Conservation (phyloP, 75 land plant species). For the Gnetum montanum region DNA sequence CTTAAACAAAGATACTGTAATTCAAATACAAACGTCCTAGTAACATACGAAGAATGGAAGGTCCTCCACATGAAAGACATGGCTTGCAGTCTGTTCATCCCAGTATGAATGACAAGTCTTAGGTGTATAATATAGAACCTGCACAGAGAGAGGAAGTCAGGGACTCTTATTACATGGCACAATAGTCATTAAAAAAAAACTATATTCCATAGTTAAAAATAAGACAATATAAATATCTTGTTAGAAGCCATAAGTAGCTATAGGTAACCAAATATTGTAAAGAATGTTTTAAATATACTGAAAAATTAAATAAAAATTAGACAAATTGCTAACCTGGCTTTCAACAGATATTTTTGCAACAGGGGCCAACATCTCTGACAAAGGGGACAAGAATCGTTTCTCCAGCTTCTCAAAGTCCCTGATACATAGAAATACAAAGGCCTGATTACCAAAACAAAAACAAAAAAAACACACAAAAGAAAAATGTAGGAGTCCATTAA, state of each 20-base stretch:
- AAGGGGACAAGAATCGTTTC: constrained; percentile 48
- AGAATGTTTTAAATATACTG: no score
- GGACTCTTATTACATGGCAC: not conserved
- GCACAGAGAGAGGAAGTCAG: constrained; percentile 9
- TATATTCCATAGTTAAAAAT: not conserved
- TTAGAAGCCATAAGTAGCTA: no score
- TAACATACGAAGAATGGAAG: constrained; percentile 89
- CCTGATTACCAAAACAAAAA: no score
- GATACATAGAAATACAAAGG: not conserved
- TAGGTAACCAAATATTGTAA: no score
- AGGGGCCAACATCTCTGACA: constrained; percentile 60
- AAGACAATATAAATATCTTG: not conserved
- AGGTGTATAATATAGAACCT: constrained; percentile 96
- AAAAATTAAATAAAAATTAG: no score
- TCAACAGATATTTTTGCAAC: constrained; percentile 64
- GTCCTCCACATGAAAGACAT: constrained; percentile 56
- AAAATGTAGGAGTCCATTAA: no score
- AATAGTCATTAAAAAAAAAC: not conserved
- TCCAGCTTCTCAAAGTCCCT: constrained; percentile 75
- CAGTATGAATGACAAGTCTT: constrained; percentile 68
- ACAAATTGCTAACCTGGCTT: constrained; percentile 65
- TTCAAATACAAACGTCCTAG: not conserved
- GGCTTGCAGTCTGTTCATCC: constrained; percentile 43
- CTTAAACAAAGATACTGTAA: no score
- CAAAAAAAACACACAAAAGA: no score